Conservation (phyloP, 768 basidiomycete species). For the Amanita thiersii region DNA sequence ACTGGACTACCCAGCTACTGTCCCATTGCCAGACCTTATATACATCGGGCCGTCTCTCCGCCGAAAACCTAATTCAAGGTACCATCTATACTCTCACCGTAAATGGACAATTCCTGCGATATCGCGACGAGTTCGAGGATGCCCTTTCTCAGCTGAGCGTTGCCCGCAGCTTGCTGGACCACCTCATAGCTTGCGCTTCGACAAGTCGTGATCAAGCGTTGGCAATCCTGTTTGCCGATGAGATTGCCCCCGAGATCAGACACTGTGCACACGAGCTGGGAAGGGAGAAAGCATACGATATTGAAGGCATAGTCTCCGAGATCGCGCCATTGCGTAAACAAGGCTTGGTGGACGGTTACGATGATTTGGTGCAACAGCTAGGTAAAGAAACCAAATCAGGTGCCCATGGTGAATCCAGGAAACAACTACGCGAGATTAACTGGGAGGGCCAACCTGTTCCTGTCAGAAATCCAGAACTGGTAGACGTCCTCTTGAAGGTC, state of each 20-base stretch:
- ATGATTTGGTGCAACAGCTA: constrained; percentile 43
- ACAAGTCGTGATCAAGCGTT: constrained; percentile 85
- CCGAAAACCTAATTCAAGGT: constrained; percentile 57
- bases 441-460: constrained; percentile 87
- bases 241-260: constrained; percentile 84
- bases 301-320: constrained; percentile 66
- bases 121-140: constrained; percentile 69
- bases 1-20: constrained; percentile 72
- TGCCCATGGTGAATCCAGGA: constrained; percentile 32
- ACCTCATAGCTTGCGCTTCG: constrained; percentile 51
- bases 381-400: constrained; percentile 30
- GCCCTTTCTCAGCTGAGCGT: constrained; percentile 70
- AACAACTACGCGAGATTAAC: constrained; percentile 47
- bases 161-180: constrained; percentile 65
- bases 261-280: constrained; percentile 90
- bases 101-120: constrained; percentile 77
- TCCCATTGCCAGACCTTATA: constrained; percentile 67
- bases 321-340: constrained; percentile 48
- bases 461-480: constrained; percentile 84
- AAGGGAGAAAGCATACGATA: constrained; percentile 68
- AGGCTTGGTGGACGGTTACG: constrained; percentile 58
- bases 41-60: constrained; percentile 39
- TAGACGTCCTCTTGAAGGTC: constrained; percentile 76
- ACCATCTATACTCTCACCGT: constrained; percentile 74
- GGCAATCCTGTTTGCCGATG: constrained; percentile 75